These are phyloP conservation scores for Citrus cavaleriei DNA, from an alignment of 345 rosid species.

Conservation along the genomic window DNA sequence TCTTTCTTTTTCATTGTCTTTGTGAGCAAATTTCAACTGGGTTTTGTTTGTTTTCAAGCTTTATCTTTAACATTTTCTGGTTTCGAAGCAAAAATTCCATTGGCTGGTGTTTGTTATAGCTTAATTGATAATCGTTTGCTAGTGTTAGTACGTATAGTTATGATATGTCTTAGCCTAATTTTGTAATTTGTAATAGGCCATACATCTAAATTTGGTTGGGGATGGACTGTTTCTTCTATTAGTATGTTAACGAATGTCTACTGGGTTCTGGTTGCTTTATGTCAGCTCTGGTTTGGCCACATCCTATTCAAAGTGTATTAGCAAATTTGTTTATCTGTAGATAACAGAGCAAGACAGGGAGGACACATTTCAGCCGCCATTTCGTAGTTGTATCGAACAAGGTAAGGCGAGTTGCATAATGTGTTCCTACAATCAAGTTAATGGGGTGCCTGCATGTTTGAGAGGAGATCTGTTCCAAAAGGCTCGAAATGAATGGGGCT, in stretches of 20 bases:
- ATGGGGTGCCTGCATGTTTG: slow-evolving; percentile 92
- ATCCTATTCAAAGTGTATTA: background rate
- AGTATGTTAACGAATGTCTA: background rate
- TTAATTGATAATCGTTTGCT: background rate
- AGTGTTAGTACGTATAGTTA: background rate
- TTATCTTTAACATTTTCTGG: background rate
- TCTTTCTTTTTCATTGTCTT: background rate
- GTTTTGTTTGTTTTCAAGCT: background rate
- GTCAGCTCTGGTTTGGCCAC: background rate
- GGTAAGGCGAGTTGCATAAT: slow-evolving; percentile 95
- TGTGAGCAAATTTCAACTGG: background rate
- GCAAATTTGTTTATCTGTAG: slow-evolving; percentile 26
- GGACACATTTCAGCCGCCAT: slow-evolving; percentile 85
- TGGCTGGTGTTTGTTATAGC: background rate
- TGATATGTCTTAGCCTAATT: background rate
- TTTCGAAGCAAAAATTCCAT: background rate
- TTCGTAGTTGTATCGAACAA: slow-evolving; percentile 62
- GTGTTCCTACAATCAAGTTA: slow-evolving; percentile 87
- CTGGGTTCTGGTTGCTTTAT: background rate
- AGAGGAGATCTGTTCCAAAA: slow-evolving; percentile 52
- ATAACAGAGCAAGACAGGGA: slow-evolving; percentile 82
- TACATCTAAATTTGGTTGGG: background rate
- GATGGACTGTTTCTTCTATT: background rate
- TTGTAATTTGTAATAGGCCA: background rate
- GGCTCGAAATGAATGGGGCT: slow-evolving; percentile 83